These are phyloP conservation scores for Starmerella lactis-condensi DNA, from an alignment of 805 yeast species.

Conservation along the genomic window DNA sequence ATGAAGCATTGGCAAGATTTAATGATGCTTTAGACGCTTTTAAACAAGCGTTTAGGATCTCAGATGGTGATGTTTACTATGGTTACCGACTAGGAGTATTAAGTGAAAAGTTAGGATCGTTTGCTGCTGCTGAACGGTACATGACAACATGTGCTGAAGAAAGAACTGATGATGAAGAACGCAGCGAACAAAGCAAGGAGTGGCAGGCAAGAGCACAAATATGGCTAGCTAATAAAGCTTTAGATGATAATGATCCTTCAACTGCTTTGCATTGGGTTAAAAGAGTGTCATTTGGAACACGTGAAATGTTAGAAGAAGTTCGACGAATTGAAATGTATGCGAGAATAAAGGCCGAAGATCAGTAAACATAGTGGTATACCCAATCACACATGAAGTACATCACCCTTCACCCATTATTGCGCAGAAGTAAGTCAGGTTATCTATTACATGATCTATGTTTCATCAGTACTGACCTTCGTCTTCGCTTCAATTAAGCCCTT, in stretches of 20 bases:
- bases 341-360: slow-evolving; percentile 2
- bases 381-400: too few species aligned
- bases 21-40: slow-evolving; percentile 66
- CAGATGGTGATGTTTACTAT: slow-evolving; percentile 37
- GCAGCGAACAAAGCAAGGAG: slow-evolving; percentile 5
- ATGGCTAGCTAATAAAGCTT: slow-evolving; percentile 66
- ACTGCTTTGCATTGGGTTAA: slow-evolving; percentile 57
- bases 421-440: too few species aligned
- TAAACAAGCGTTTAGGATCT: slow-evolving; percentile 49
- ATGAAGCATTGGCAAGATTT: slow-evolving; percentile 52
- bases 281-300: slow-evolving; percentile 37
- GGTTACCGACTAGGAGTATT: slow-evolving; percentile 51
- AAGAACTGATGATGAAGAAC: slow-evolving; percentile 30
- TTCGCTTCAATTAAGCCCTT: too few species aligned
- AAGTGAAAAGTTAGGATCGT: slow-evolving; percentile 38
- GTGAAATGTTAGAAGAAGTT: slow-evolving; percentile 53
- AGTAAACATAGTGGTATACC: too few species aligned
- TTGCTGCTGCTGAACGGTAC: slow-evolving; percentile 35
- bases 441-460: too few species aligned
- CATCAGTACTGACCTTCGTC: too few species aligned
- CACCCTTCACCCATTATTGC: too few species aligned
- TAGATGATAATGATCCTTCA: slow-evolving; percentile 37
- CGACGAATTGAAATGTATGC: slow-evolving; percentile 67
- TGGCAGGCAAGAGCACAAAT: slow-evolving; percentile 44
- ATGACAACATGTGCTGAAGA: slow-evolving; percentile 51